These are phyloP conservation scores for Margaritispora aquatica DNA, from an alignment of 495 filamentous ascomycete genomes.

Conservation along the genomic window DNA sequence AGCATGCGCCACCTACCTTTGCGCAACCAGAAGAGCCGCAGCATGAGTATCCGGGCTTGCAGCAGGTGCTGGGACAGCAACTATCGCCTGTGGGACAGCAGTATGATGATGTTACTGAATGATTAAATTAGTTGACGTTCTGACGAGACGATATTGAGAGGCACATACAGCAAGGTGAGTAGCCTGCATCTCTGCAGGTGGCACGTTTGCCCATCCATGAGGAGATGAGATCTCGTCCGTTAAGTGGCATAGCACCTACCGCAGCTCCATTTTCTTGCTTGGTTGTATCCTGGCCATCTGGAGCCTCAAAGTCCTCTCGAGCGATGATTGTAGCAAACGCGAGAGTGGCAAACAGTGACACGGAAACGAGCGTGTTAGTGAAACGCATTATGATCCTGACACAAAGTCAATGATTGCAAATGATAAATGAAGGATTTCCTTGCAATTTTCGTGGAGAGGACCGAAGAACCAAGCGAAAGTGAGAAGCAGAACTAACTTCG, in stretches of 20 bases:
- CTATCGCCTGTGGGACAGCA: slow-evolving; percentile 7
- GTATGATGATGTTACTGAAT: not conserved
- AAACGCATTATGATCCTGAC: not conserved
- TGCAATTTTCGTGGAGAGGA: not conserved
- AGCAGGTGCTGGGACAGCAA: slow-evolving; percentile 4
- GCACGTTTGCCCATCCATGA: slow-evolving; percentile 10
- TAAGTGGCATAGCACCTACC: slow-evolving; percentile 9
- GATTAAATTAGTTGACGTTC: too few relatives aligned
- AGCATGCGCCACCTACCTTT: slow-evolving; percentile 8
- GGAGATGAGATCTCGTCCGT: not conserved
- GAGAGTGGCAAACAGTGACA: not conserved
- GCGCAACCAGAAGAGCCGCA: not conserved
- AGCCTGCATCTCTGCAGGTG: not conserved
- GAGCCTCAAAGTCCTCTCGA: not conserved
- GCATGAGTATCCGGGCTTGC: not conserved
- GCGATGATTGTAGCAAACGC: not conserved
- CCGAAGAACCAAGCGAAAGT: too few relatives aligned
- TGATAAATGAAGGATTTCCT: not conserved
- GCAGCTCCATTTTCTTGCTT: not conserved
- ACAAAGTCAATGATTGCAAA: not conserved
- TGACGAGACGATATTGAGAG: too few relatives aligned
- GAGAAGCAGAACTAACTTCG: too few relatives aligned
- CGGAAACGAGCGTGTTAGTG: not conserved
- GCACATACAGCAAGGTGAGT: slow-evolving; percentile 3
- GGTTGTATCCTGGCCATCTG: not conserved